A percentile compares a stretch with the other conserved stretches of the same genome.
These are phyloP conservation scores for Boletellus ananiceps DNA, from an alignment of 768 basidiomycete genomes.

Conservation along the genomic window DNA sequence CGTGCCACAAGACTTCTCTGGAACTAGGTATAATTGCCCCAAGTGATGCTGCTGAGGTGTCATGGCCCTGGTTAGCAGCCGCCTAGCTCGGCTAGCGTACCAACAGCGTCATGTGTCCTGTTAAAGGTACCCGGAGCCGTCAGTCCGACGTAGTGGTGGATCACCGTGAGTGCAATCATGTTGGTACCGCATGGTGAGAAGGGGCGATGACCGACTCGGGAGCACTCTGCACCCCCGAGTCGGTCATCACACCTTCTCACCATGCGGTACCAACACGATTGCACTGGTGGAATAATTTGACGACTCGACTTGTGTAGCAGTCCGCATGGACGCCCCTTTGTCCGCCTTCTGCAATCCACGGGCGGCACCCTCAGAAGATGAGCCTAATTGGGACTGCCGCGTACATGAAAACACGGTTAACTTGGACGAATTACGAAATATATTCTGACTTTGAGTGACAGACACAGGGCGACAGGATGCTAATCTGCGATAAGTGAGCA, in stretches of 20 bases:
- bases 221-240: background rate
- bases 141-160: background rate
- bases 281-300: background rate
- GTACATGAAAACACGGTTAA: background rate
- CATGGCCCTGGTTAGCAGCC: no score
- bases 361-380: background rate
- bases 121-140: slow-evolving; percentile 5
- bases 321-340: slow-evolving; percentile 1
- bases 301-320: background rate
- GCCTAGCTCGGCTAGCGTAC: no score
- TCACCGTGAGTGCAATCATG: background rate
- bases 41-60: background rate
- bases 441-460: slow-evolving; percentile 3
- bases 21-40: background rate
- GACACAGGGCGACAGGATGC: background rate
- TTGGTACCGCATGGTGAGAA: background rate
- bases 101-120: no score
- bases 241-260: background rate
- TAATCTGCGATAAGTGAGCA: background rate
- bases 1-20: background rate
- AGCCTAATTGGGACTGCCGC: background rate
- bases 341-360: background rate
- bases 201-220: background rate
- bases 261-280: background rate
- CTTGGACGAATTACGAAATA: background rate